Percentiles rank a stretch among this genome's conserved stretches.
phyloP scores from a whole-genome alignment of 306 rosid genomes.

The Purshia tridentata region DNA sequence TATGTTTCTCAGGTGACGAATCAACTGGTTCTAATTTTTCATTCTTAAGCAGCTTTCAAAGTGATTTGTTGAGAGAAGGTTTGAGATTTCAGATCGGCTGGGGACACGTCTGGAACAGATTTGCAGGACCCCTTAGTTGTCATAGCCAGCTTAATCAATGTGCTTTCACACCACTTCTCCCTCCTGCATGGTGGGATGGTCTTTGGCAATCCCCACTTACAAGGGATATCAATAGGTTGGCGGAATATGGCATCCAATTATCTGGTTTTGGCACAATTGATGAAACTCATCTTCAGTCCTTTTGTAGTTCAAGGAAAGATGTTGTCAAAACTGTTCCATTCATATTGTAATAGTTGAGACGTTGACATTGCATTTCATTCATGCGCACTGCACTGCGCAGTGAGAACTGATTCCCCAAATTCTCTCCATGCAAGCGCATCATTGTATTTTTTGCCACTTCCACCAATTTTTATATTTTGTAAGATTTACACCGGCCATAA shows the following conservation, averaged over 20 bases:
- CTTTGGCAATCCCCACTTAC: constrained; percentile 89
- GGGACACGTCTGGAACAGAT: constrained; percentile 99
- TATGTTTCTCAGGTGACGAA: constrained; percentile 47
- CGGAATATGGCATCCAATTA: constrained; percentile 57
- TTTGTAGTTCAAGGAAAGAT: constrained; percentile 64
- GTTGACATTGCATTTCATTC: constrained; percentile 16
- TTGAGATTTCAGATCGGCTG: constrained; percentile 85
- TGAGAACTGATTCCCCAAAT: too few relatives aligned
- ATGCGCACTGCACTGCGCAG: background rate
- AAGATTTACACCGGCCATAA: too few relatives aligned
- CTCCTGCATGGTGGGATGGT: constrained; percentile 95
- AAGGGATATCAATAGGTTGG: constrained; percentile 59
- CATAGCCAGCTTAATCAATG: constrained; percentile 68
- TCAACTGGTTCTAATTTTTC: constrained; percentile 54
- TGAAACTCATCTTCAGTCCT: constrained; percentile 43
- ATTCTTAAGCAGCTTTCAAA: constrained; percentile 82
- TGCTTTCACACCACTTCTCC: constrained; percentile 84
- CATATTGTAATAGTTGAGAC: constrained; percentile 42
- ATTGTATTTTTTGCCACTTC: background rate
- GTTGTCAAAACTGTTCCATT: constrained; percentile 55
- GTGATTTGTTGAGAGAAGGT: constrained; percentile 69
- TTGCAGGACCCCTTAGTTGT: constrained; percentile 82
- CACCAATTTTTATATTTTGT: background rate
- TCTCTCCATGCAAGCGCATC: too few relatives aligned
- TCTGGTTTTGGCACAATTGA: constrained; percentile 64